A percentile compares a stretch with the other conserved stretches of the same genome.
Conservation (phyloP, 169 alveolate genomes). For the Eimeria tenella region DNA sequence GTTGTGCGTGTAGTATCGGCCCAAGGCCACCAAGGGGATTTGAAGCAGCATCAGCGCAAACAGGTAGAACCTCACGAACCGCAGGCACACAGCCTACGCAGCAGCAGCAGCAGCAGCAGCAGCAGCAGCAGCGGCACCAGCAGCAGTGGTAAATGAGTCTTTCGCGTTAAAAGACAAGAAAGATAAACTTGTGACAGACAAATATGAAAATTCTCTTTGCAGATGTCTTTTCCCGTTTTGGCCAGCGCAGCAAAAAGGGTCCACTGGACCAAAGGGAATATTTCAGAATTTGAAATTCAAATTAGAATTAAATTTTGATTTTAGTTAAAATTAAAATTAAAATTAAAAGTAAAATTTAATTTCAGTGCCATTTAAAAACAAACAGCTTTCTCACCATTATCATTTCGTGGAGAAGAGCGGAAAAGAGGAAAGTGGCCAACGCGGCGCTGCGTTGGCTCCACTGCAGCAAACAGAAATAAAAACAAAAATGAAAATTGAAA, state of each 20-base stretch:
- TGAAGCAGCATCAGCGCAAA: conserved; percentile 80
- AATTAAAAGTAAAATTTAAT: too few species aligned
- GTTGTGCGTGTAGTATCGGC: conserved; percentile 67
- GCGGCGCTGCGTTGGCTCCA: conserved; percentile 82
- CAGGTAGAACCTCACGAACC: conserved; percentile 74
- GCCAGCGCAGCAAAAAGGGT: too few species aligned
- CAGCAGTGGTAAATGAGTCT: background rate
- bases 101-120: background rate
- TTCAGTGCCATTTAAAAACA: too few species aligned
- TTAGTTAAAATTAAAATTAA: too few species aligned
- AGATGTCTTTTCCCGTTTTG: background rate
- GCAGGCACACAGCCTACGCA: conserved; percentile 81
- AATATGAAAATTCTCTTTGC: background rate
- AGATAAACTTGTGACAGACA: background rate
- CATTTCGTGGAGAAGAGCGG: conserved; percentile 88
- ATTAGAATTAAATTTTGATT: too few species aligned
- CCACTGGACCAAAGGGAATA: too few species aligned
- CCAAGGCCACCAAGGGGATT: conserved; percentile 79
- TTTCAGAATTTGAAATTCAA: too few species aligned
- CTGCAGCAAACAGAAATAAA: conserved; percentile 42
- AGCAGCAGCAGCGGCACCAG: background rate
- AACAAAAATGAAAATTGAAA: background rate
- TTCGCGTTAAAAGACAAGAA: background rate
- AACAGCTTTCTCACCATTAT: conserved; percentile 82
- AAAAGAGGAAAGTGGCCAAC: conserved; percentile 84